A percentile compares a stretch with the other conserved stretches of the same genome.
Evolutionary conservation across 176 grass and related monocot genomes (phyloP).

Genomic region (Saccharum spontaneum): DNA sequence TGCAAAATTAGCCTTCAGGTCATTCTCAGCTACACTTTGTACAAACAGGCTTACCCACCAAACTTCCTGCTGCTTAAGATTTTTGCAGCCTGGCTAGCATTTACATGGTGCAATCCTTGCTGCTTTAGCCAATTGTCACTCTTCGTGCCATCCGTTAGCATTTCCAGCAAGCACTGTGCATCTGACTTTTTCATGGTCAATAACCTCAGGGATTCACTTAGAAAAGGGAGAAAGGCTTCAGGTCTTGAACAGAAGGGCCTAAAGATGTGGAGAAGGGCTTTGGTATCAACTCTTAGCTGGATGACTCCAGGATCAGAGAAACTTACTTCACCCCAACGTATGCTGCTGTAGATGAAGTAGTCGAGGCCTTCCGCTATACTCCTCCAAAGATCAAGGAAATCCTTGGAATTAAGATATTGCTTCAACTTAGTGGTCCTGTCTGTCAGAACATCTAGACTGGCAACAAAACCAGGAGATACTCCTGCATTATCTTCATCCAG

Average conservation of each 20-base stretch:
- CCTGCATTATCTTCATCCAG: slow-evolving; percentile 59
- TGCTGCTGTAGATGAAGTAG: slow-evolving; percentile 77
- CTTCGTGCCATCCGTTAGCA: slow-evolving; percentile 41
- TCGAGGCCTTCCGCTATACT: slow-evolving; percentile 85
- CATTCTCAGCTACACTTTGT: background rate
- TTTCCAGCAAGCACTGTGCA: slow-evolving; percentile 46
- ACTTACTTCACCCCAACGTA: slow-evolving; percentile 49
- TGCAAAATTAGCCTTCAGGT: background rate
- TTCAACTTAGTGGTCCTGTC: slow-evolving; percentile 60
- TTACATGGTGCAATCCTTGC: slow-evolving; percentile 67
- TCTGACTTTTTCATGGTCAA: slow-evolving; percentile 56
- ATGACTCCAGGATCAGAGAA: slow-evolving; percentile 54
- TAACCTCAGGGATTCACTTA: slow-evolving; percentile 69
- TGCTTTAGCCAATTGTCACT: slow-evolving; percentile 34
- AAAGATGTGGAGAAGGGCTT: slow-evolving; percentile 64
- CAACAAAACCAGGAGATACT: slow-evolving; percentile 59
- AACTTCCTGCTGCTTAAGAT: slow-evolving; percentile 59
- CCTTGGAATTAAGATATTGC: slow-evolving; percentile 73
- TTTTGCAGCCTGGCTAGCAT: slow-evolving; percentile 54
- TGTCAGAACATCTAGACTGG: slow-evolving; percentile 67
- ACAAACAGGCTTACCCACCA: slow-evolving; percentile 7
- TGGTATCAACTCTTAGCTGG: slow-evolving; percentile 70
- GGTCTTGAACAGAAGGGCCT: slow-evolving; percentile 73
- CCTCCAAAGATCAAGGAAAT: slow-evolving; percentile 97
- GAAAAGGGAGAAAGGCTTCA: slow-evolving; percentile 69